Evolutionary conservation across 441 rosid species (phyloP).

Genomic region (Erodium trifolium): DNA sequence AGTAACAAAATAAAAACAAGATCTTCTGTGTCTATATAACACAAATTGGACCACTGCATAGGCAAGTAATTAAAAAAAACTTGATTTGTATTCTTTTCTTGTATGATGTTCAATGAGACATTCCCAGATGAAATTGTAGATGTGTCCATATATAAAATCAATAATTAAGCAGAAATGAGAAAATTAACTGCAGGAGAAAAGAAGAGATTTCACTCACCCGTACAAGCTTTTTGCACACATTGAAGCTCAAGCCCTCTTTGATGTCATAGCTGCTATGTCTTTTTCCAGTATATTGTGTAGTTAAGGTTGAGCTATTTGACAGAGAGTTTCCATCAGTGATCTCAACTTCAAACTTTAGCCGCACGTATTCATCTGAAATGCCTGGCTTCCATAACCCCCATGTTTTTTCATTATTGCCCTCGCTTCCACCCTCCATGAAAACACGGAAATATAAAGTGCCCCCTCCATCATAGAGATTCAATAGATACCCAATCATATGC

Average conservation of each 20-base stretch:
- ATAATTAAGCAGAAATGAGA: neutral
- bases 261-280: slow-evolving; percentile 34
- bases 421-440: slow-evolving; percentile 29
- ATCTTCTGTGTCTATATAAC: neutral
- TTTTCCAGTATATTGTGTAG: slow-evolving; percentile 23
- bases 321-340: slow-evolving; percentile 32
- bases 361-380: slow-evolving; percentile 29
- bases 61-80: neutral
- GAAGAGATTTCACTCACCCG: slow-evolving; percentile 35
- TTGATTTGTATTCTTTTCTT: neutral
- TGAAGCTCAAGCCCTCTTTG: slow-evolving; percentile 50
- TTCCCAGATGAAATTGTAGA: neutral
- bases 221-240: slow-evolving; percentile 62
- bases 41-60: neutral
- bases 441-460: slow-evolving; percentile 41
- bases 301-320: slow-evolving; percentile 25
- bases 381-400: slow-evolving; percentile 34
- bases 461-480: slow-evolving; percentile 38
- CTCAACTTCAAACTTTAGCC: slow-evolving; percentile 54
- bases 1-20: too few species aligned
- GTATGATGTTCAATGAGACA: neutral
- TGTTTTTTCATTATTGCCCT: slow-evolving; percentile 34
- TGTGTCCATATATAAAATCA: neutral
- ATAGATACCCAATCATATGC: slow-evolving; percentile 64
- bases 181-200: neutral